phyloP scores from a whole-genome alignment of 768 basidiomycete species.

The Hirschioporus abietinus region DNA sequence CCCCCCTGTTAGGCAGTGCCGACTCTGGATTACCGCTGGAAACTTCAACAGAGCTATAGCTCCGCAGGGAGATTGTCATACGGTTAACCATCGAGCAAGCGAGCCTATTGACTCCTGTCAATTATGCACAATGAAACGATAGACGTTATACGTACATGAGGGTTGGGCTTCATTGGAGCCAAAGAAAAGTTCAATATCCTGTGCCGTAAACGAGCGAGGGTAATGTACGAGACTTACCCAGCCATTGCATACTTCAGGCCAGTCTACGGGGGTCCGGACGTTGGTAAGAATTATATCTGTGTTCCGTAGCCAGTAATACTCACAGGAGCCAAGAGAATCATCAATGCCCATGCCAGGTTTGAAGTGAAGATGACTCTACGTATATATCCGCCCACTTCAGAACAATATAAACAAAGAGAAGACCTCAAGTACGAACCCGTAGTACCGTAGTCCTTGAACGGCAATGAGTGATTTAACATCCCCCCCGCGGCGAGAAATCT shows the following conservation, averaged over 20 bases:
- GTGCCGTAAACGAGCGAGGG: background rate
- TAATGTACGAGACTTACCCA: background rate
- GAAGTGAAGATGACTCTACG: background rate
- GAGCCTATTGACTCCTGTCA: background rate
- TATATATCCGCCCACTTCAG: background rate
- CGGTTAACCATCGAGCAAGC: slow-evolving; percentile 1
- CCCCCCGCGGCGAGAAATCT: background rate
- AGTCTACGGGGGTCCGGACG: background rate
- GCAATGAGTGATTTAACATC: background rate
- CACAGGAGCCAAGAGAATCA: slow-evolving; percentile 5
- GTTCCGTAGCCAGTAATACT: background rate
- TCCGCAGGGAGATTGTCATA: background rate
- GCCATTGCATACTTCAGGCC: slow-evolving; percentile 4
- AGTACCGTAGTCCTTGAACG: background rate
- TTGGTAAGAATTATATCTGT: background rate
- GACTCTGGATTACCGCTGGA: background rate
- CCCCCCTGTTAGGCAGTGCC: background rate
- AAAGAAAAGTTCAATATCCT: background rate
- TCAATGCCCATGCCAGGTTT: slow-evolving; percentile 1
- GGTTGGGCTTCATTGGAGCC: background rate
- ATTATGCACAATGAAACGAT: too few relatives aligned
- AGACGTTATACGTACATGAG: background rate
- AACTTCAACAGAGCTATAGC: background rate
- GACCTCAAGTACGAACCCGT: background rate
- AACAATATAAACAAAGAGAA: background rate